Conservation (phyloP, 345 rosid species). For the Citrus medica region DNA sequence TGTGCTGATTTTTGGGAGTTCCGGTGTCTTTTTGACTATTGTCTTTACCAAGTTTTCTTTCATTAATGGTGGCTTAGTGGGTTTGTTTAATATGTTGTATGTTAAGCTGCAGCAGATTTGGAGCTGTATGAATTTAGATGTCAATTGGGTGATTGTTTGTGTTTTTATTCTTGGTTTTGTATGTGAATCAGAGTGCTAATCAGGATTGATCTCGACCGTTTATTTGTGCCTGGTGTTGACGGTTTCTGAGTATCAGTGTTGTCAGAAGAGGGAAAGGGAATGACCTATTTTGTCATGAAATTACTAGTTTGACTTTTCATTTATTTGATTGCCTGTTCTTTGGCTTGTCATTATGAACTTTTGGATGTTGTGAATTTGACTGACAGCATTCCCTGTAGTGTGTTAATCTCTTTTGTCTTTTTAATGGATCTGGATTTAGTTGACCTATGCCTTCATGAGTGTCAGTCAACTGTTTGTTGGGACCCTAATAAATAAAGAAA, state of each 20-base stretch:
- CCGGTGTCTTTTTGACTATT: neutral
- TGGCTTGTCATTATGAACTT: neutral
- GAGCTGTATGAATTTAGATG: neutral
- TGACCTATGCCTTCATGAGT: neutral
- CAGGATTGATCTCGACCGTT: neutral
- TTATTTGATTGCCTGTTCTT: neutral
- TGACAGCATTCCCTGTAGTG: neutral
- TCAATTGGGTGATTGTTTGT: neutral
- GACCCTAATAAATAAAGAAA: neutral
- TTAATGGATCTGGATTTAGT: neutral
- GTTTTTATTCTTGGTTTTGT: neutral
- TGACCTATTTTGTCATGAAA: neutral
- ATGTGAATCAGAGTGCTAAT: neutral
- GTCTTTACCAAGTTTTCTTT: neutral
- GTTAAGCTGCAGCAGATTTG: neutral
- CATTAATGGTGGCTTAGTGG: neutral
- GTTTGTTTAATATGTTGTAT: neutral
- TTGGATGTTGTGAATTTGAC: neutral
- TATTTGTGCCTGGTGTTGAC: neutral
- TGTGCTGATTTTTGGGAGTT: neutral
- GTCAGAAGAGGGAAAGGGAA: neutral
- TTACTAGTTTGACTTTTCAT: neutral
- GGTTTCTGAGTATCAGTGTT: neutral
- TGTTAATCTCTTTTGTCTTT: neutral
- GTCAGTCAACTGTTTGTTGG: neutral